Conservation (phyloP, 2,329 filamentous ascomycete species). For the Penicillium corylophilum region DNA sequence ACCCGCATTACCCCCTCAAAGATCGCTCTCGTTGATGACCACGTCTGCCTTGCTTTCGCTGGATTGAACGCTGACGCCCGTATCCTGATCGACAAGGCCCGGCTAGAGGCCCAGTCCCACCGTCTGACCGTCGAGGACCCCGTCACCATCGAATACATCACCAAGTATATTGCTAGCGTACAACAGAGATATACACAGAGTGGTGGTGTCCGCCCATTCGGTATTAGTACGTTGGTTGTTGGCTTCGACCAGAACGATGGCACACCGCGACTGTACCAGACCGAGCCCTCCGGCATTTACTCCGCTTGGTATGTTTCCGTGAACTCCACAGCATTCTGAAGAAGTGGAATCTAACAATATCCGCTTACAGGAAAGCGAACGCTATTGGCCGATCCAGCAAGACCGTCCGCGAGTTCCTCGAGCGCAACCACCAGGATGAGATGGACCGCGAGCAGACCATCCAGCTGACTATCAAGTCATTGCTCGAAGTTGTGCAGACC, state of each 20-base stretch:
- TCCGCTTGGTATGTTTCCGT: conserved; percentile 76
- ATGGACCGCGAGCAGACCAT: conserved; percentile 97
- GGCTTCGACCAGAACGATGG: conserved; percentile 96
- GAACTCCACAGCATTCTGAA: not conserved
- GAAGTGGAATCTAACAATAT: not conserved
- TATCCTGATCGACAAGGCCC: conserved; percentile 97
- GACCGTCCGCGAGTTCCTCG: conserved; percentile 96
- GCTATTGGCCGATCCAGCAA: conserved; percentile 98
- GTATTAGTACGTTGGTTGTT: conserved; percentile 95
- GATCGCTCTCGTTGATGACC: conserved; percentile 92
- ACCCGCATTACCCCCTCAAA: conserved; percentile 98
- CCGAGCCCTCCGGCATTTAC: conserved; percentile 98
- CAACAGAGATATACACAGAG: conserved; percentile 99
- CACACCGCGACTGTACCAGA: conserved; percentile 90
- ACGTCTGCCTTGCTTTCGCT: conserved; percentile 95
- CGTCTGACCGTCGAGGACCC: conserved; percentile 96
- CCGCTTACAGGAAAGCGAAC: conserved; percentile 82
- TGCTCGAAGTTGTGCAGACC: conserved; percentile 96
- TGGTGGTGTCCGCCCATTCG: conserved; percentile 96
- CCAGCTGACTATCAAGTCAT: conserved; percentile 94
- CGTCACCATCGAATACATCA: conserved; percentile 98
- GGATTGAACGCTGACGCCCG: conserved; percentile 96
- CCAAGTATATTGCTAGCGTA: conserved; percentile 95
- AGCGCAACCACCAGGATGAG: conserved; percentile 97
- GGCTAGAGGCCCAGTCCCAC: conserved; percentile 95